Evolutionary conservation across 768 basidiomycete genomes (phyloP), one percentile per base, ranked within the genome.

Genomic region (Pisolithus sp.): DNA sequence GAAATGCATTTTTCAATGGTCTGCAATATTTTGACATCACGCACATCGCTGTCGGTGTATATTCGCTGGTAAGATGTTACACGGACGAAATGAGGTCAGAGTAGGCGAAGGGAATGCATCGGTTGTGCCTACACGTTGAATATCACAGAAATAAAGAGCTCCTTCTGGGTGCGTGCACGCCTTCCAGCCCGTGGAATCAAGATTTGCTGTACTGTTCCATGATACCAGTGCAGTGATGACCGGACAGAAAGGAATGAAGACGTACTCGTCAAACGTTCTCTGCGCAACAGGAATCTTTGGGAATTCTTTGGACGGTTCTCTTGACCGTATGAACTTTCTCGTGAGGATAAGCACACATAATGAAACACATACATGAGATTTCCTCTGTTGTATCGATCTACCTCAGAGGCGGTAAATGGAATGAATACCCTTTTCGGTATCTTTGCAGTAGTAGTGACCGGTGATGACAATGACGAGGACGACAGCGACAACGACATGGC

Each of bases 81-180:
- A 4, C 2, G 5, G 17, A 20, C 23, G 34, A 24, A 24, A 6
- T 15, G 40, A 47, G 26, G 44, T 49, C 13, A 17, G 7, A 10
- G n/a, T 18, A 39, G 20, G 9, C 6, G 24, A 31, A 43, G 10
- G 6, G 17, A 17, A 26, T 17, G 24, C 37, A 13, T 13, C 15
- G 30, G 17, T 1, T 46, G 42, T 26, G 5, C 55, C n/a, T 39
- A 66, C 62, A 26, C 54, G 57, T 43, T 59, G 52, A 13, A 37
- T n/a, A 41, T 62, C 44, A 47, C 55, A 62, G 47, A 65, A 67
- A 45, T 59, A 59, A 21, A 54, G 57, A 28, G 55, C 52, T 10
- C 65, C 65, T 45, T 65, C 65, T n/a, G 56, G 60, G 38, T 67
- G 62, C 5, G 67, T 61, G 31, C 66, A 66, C 4, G 44, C 37